Percentiles rank a stretch among this genome's conserved stretches.
phyloP scores from a whole-genome alignment of 148 eudicot species.

The Rhododendron ovatum region DNA sequence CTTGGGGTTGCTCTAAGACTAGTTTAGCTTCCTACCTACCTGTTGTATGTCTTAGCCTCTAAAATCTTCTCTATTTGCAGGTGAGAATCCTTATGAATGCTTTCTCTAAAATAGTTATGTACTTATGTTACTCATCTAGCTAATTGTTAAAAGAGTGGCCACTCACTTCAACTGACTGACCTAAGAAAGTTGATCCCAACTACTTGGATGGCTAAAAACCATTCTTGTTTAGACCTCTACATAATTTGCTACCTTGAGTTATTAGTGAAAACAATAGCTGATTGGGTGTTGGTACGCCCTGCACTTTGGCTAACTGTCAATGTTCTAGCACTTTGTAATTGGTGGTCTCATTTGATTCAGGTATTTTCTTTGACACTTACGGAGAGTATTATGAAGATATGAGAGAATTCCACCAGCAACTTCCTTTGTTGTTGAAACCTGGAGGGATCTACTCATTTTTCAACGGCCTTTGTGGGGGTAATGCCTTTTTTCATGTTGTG shows the following conservation, averaged over 20 bases:
- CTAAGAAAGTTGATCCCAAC: not conserved
- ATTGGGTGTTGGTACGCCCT: not conserved
- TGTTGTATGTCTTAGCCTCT: not conserved
- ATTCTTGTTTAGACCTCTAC: not conserved
- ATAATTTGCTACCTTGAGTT: not conserved
- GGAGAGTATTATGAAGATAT: slow-evolving; percentile 95
- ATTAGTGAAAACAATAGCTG: not conserved
- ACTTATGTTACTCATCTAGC: not conserved
- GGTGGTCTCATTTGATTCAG: slow-evolving; percentile 27
- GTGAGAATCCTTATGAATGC: not conserved
- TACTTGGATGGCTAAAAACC: not conserved
- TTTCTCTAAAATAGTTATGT: not conserved
- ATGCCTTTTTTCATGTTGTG: slow-evolving; percentile 92
- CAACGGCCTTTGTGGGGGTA: slow-evolving; percentile 69
- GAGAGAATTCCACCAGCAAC: slow-evolving; percentile 88
- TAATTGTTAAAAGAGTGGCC: not conserved
- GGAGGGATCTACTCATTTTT: slow-evolving; percentile 94
- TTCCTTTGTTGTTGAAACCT: slow-evolving; percentile 66
- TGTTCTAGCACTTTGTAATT: not conserved
- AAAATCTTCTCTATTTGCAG: not conserved
- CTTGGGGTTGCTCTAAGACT: not conserved
- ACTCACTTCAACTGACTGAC: not conserved
- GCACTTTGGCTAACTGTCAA: not conserved
- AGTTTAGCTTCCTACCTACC: not conserved
- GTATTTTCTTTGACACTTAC: slow-evolving; percentile 89